A percentile compares a stretch with the other conserved stretches of the same genome.
Conservation (phyloP, 2,329 filamentous ascomycete genomes). For the Trichoderma simmonsii region DNA sequence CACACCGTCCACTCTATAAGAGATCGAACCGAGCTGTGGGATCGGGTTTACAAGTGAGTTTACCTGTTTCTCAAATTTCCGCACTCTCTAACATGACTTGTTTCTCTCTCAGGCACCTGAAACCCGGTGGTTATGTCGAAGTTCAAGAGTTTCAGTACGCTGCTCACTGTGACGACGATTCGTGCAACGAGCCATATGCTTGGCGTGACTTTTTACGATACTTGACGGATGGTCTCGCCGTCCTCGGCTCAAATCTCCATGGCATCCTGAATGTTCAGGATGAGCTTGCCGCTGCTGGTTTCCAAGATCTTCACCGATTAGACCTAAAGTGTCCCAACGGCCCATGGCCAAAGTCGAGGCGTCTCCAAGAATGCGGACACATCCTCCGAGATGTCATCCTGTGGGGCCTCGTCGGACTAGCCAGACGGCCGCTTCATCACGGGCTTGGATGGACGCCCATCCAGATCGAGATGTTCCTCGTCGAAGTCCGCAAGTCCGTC, state of each 20-base stretch:
- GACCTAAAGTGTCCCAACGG: constrained; percentile 48
- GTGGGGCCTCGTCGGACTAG: constrained; percentile 39
- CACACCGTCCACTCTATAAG: constrained; percentile 45
- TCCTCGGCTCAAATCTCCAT: constrained; percentile 42
- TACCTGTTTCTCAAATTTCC: neutral
- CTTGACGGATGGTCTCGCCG: constrained; percentile 39
- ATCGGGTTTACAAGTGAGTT: constrained; percentile 42
- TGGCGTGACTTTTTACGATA: constrained; percentile 45
- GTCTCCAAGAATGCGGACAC: constrained; percentile 44
- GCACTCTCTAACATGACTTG: neutral
- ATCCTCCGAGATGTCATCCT: constrained; percentile 43
- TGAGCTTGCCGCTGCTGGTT: constrained; percentile 41
- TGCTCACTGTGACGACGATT: constrained; percentile 44
- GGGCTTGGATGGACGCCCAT: constrained; percentile 40
- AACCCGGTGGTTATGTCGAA: constrained; percentile 51
- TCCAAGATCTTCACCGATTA: constrained; percentile 39
- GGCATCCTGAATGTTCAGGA: constrained; percentile 36
- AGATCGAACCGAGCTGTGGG: constrained; percentile 40
- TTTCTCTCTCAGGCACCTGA: constrained; percentile 42
- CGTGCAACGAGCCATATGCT: constrained; percentile 43
- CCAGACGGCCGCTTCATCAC: constrained; percentile 38
- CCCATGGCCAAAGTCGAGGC: constrained; percentile 43
- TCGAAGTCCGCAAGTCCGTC: constrained; percentile 39
- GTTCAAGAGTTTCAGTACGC: constrained; percentile 45
- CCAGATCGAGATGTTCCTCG: constrained; percentile 44